Percentiles rank a stretch among this genome's conserved stretches.
These are phyloP conservation scores for Sporothrix curviconia DNA, from an alignment of 2,329 filamentous ascomycete species.

Conservation along the genomic window DNA sequence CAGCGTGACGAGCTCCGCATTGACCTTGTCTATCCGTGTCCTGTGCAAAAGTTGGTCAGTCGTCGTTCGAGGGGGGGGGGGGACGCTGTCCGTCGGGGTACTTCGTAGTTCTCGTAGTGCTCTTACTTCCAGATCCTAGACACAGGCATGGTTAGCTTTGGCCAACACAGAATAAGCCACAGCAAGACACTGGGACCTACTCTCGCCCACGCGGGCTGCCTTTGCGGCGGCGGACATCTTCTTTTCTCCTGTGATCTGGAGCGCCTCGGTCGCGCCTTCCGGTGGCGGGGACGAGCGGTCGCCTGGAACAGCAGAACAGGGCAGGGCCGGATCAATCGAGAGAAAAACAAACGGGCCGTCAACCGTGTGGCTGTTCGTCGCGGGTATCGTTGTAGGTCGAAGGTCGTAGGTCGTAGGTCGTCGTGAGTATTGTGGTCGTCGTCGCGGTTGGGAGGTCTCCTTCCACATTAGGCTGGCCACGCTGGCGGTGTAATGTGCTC, in stretches of 20 bases:
- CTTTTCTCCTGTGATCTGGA: background rate
- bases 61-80: background rate
- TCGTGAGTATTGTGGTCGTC: background rate
- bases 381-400: background rate
- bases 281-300: background rate
- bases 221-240: conserved; percentile 54
- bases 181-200: conserved; percentile 34
- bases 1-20: conserved; percentile 91
- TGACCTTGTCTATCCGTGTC: conserved; percentile 94
- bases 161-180: too few relatives aligned
- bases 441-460: background rate
- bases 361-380: background rate
- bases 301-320: background rate
- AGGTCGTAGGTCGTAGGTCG: conserved; percentile 4
- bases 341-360: background rate
- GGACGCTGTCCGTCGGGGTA: too few relatives aligned
- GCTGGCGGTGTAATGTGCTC: background rate
- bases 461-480: background rate
- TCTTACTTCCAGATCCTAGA: conserved; percentile 85
- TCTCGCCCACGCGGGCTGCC: conserved; percentile 57
- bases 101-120: too few relatives aligned
- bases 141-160: conserved; percentile 5
- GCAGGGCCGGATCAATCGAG: background rate
- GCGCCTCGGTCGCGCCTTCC: background rate
- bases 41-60: conserved; percentile 44